Base-by-base conservation (phyloP, 257 asterid species). In the Knoxia roxburghii region DNA sequence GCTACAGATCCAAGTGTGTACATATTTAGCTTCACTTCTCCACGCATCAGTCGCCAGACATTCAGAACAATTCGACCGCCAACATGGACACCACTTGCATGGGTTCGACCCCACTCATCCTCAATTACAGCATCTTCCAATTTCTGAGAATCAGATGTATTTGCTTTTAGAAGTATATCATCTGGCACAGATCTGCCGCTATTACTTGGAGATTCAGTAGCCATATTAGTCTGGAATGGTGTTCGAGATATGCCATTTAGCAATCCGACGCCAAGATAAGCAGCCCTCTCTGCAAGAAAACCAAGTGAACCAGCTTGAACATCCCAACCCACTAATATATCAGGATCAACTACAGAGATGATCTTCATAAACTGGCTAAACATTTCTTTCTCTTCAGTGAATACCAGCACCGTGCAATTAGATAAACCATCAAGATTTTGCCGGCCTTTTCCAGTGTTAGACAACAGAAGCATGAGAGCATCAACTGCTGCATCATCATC, bases 71-170 rank as follows among this genome's bases (percentile, higher is more conserved):
- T 88, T 74, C 98, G 83, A 60, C 98, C 98, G 74, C 91, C 86
- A 69, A 90, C 99, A 77, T 90, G 95, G 74, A 93, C 81, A 75
- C 99, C 99, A 75, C 97, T 90, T 75, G 94, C 95, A 76, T 93
- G 97, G 45, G 96, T 90, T 82, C 99, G 76, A 70, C 99, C 98
- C 97, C 99, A 93, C 73, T 93, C 97, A 64, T 93, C 99, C 79
- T 90, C 96, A 45, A 93, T 84, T 50, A 93, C 68, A 30, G 87
- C 70, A 78, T 81, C 83, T 64, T 83, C 84, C 56, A 75, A 73
- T 57, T 61, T 72, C 77, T 67, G 78, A 78, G 82, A 71, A 65
- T 86, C 87, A 68, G 80, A 61, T 23, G 62, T 56, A 60, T 67
- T 79, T 4, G 83, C 66, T 72, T 82, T 85, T 58, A 86, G 72